Base-by-base conservation (phyloP, 148 eudicot species). In the Hydrangea macrophylla region DNA sequence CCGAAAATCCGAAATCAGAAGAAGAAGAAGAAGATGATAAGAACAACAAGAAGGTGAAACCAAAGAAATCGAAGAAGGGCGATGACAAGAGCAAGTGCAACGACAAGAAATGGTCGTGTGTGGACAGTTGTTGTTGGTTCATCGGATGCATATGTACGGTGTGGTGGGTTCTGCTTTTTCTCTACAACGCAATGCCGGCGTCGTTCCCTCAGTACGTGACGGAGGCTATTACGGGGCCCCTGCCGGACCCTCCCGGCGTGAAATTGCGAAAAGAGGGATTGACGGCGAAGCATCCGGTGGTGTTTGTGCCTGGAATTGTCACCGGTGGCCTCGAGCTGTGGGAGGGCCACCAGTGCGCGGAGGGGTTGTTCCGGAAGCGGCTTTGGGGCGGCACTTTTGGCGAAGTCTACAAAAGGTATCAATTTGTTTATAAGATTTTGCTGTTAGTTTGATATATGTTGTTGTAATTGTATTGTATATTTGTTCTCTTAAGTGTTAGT, bases 331-430 rank as follows among this genome's bases (percentile, higher is more conserved):
- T 90, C 27, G 97, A 90, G 77, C 75, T 90, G 0, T 90, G 93
- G 93, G 91, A 86, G 66, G 97, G 93, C 13, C 84, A 88, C 57
- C 84, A 79, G 31, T 88, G 94, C 81, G 87, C 92, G 31, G 88
- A 89, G 4, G 96, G 89, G 0, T 73, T 92, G 83, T 92, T 92
- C 65, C 70, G 96, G 74, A 92, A 89, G 78, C 71, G 97, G 59
- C 86, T 93, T 15, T 93, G 98, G 98, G 98, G 95, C 37, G 98
- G 96, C 7, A 90, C 98, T 0, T 93, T 93, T 77, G 96, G 98
- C 1, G 96, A 90, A 70, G 86, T 90, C 18, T 93, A 90, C 78
- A 93, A 88, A 60, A 88, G 98, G 98, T 93, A 81, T n/a, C 30
- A 18, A 18, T 56, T 28, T 35, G 7, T 48, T 17, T 42, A 5